Evolutionary conservation across 1,284 basidiomycete genomes (phyloP).

Genomic region (Apiotrichum sp.): DNA sequence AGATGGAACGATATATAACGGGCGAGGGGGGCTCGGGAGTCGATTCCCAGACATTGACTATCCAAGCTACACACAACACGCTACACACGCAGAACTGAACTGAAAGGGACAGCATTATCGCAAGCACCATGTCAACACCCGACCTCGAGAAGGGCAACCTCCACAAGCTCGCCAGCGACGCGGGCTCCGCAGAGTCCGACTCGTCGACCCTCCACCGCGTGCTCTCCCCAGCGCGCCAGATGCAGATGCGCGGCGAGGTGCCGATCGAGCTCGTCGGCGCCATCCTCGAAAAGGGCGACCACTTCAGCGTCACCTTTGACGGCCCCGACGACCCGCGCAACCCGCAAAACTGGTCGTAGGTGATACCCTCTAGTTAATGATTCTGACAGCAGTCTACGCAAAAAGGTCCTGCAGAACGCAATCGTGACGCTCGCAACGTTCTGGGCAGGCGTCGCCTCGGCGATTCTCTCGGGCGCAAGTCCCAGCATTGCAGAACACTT

Average conservation of each 20-base stretch:
- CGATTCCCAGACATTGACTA: too few species aligned
- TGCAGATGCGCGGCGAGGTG: conserved; percentile 11
- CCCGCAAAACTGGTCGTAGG: conserved; percentile 60
- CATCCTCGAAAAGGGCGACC: conserved; percentile 9
- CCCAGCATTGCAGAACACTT: conserved; percentile 5
- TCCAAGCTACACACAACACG: too few species aligned
- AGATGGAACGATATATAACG: too few species aligned
- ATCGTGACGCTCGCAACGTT: conserved; percentile 20
- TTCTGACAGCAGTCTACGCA: conserved; percentile 2
- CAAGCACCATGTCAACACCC: too few species aligned
- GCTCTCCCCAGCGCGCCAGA: too few species aligned
- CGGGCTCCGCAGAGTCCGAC: too few species aligned
- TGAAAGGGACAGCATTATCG: too few species aligned
- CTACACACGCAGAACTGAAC: too few species aligned
- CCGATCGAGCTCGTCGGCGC: conserved; percentile 13
- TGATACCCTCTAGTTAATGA: background rate
- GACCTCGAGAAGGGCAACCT: too few species aligned
- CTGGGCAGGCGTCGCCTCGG: conserved; percentile 15
- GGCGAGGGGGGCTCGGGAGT: too few species aligned
- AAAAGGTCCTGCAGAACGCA: conserved; percentile 15
- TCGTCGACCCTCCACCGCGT: too few species aligned
- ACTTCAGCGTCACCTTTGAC: conserved; percentile 55
- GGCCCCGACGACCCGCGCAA: conserved; percentile 58
- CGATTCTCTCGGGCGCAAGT: conserved; percentile 11
- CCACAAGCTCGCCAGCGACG: too few species aligned